Conservation (phyloP, 2,329 filamentous ascomycete species). For the Fusarium armeniacum region DNA sequence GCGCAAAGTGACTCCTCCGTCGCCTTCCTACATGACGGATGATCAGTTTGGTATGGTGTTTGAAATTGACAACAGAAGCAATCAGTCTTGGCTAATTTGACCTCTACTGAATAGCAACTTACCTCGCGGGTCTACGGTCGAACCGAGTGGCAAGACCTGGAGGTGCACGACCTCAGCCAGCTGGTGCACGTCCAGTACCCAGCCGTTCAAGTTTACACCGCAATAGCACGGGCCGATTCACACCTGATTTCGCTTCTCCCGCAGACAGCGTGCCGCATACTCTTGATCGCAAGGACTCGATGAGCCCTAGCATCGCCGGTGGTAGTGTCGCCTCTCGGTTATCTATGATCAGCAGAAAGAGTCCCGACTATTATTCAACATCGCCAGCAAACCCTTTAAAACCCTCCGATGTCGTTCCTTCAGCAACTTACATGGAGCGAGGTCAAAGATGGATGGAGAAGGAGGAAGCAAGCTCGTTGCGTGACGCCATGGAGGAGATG, state of each 20-base stretch:
- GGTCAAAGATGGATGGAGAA: slow-evolving; percentile 85
- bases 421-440: slow-evolving; percentile 78
- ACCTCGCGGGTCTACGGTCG: slow-evolving; percentile 78
- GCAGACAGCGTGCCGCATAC: slow-evolving; percentile 43
- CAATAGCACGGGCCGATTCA: slow-evolving; percentile 51
- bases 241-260: slow-evolving; percentile 52
- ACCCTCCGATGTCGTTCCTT: slow-evolving; percentile 73
- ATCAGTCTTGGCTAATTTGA: slow-evolving; percentile 39
- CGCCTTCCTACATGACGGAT: slow-evolving; percentile 74
- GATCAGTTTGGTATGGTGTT: slow-evolving; percentile 72
- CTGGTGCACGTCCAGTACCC: slow-evolving; percentile 53
- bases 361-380: slow-evolving; percentile 67
- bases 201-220: slow-evolving; percentile 47
- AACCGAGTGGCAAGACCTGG: slow-evolving; percentile 77
- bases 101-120: slow-evolving; percentile 67
- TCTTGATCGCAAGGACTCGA: slow-evolving; percentile 50
- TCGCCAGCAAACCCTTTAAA: slow-evolving; percentile 62
- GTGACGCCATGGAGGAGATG: slow-evolving; percentile 81
- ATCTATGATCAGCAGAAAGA: slow-evolving; percentile 60
- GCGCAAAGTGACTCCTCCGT: slow-evolving; percentile 71
- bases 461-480: slow-evolving; percentile 78
- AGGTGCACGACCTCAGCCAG: slow-evolving; percentile 75
- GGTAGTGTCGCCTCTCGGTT: slow-evolving; percentile 66
- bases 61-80: slow-evolving; percentile 22
- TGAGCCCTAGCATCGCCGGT: slow-evolving; percentile 58